Conservation (phyloP, 495 filamentous ascomycete species). For the Penicillium salamii region DNA sequence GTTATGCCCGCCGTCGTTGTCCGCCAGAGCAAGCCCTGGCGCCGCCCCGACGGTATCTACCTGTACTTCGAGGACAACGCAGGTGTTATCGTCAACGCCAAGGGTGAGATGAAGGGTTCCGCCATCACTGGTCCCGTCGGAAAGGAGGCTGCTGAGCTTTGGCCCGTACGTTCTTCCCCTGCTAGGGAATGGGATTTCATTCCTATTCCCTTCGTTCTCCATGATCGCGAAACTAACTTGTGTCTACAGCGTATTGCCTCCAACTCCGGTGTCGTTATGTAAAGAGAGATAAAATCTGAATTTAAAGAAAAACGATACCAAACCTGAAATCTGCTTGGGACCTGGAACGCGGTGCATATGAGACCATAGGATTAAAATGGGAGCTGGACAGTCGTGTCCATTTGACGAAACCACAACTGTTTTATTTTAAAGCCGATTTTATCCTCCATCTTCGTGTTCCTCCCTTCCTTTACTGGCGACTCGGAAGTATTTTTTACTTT, state of each 20-base stretch:
- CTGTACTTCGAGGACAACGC: slow-evolving; percentile 99
- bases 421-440: slow-evolving; percentile 29
- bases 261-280: slow-evolving; percentile 99
- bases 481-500: slow-evolving; percentile 22
- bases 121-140: slow-evolving; percentile 99
- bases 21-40: slow-evolving; percentile 98
- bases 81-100: slow-evolving; percentile 99
- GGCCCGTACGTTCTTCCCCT: slow-evolving; percentile 68
- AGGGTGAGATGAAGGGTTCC: slow-evolving; percentile 99
- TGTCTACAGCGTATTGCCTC: slow-evolving; percentile 87
- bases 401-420: slow-evolving; percentile 28
- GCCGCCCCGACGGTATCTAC: slow-evolving; percentile 93
- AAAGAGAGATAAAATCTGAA: slow-evolving; percentile 47
- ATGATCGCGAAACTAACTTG: not conserved
- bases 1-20: slow-evolving; percentile 99
- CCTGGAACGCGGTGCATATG: slow-evolving; percentile 31
- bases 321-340: slow-evolving; percentile 34
- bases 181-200: not conserved
- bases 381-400: slow-evolving; percentile 18
- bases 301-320: slow-evolving; percentile 43
- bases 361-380: slow-evolving; percentile 27
- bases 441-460: slow-evolving; percentile 27
- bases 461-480: slow-evolving; percentile 21
- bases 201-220: not conserved
- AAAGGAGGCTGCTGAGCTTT: slow-evolving; percentile 99